phyloP scores from a whole-genome alignment of 257 asterid species.

The Fraxinus pennsylvanica region DNA sequence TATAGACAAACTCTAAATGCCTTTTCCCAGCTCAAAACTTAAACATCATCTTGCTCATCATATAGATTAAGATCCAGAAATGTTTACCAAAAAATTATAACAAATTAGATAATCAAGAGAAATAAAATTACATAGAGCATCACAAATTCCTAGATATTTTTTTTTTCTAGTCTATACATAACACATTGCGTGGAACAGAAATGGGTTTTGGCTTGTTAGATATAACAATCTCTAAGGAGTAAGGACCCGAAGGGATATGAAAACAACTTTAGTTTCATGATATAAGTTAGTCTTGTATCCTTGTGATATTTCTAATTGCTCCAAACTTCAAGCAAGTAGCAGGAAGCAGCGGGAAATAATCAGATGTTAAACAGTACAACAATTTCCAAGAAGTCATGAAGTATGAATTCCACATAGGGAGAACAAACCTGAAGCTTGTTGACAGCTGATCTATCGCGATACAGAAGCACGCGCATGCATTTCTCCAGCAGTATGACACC shows the following conservation, averaged over 20 bases:
- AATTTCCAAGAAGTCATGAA: neutral
- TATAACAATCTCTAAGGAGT: neutral
- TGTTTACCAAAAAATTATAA: neutral
- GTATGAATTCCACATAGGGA: neutral
- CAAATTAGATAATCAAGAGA: neutral
- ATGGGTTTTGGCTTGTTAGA: neutral
- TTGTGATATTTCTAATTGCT: neutral
- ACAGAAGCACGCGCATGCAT: conserved; percentile 97
- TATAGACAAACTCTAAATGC: neutral
- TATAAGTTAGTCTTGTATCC: neutral
- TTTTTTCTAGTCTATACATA: neutral
- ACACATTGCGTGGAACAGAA: neutral
- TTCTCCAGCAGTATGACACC: conserved; percentile 88
- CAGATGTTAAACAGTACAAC: neutral
- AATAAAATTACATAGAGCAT: neutral
- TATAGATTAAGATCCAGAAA: neutral
- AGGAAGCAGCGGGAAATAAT: neutral
- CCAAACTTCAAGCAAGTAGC: neutral
- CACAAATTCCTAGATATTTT: neutral
- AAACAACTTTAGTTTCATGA: neutral
- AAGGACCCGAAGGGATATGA: neutral
- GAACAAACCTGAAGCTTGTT: conserved; percentile 83
- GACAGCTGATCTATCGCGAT: conserved; percentile 96
- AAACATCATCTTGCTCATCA: neutral
- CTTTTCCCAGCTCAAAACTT: neutral